Evolutionary conservation across 768 basidiomycete genomes (phyloP).

Genomic region (Kwoniella bestiolae): DNA sequence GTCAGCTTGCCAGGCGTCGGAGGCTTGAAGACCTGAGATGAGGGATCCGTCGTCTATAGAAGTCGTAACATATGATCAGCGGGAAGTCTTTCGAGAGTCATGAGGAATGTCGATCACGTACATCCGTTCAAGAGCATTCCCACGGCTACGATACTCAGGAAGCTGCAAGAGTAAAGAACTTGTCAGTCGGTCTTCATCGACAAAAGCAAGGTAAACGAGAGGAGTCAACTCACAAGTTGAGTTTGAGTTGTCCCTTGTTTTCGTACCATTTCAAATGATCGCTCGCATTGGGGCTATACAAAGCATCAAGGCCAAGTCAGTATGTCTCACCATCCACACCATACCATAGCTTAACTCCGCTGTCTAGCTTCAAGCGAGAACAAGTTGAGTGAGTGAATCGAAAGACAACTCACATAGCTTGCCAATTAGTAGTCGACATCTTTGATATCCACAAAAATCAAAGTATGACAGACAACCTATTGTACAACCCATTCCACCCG

Average conservation of each 20-base stretch:
- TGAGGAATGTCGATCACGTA: slow-evolving; percentile 26
- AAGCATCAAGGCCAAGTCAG: neutral
- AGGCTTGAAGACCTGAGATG: slow-evolving; percentile 56
- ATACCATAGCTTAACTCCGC: too few relatives aligned
- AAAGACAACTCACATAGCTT: slow-evolving; percentile 6
- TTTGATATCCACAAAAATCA: too few relatives aligned
- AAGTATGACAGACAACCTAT: too few relatives aligned
- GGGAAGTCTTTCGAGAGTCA: neutral
- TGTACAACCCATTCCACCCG: slow-evolving; percentile 8
- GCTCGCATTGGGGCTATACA: slow-evolving; percentile 53
- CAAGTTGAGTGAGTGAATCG: neutral
- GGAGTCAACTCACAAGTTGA: slow-evolving; percentile 55
- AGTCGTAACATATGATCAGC: neutral
- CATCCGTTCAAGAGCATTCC: slow-evolving; percentile 59
- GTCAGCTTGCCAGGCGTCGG: slow-evolving; percentile 56
- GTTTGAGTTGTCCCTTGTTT: slow-evolving; percentile 57
- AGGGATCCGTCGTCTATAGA: slow-evolving; percentile 55
- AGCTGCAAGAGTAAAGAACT: slow-evolving; percentile 35
- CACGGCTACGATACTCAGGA: slow-evolving; percentile 57
- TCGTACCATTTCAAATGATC: slow-evolving; percentile 54
- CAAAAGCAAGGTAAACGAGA: neutral
- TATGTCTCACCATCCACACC: too few relatives aligned
- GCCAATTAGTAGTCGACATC: slow-evolving; percentile 4
- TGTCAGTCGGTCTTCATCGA: neutral
- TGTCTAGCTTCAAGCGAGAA: too few relatives aligned